phyloP scores from a whole-genome alignment of 2,329 filamentous ascomycete genomes.

The Alternaria sp. region DNA sequence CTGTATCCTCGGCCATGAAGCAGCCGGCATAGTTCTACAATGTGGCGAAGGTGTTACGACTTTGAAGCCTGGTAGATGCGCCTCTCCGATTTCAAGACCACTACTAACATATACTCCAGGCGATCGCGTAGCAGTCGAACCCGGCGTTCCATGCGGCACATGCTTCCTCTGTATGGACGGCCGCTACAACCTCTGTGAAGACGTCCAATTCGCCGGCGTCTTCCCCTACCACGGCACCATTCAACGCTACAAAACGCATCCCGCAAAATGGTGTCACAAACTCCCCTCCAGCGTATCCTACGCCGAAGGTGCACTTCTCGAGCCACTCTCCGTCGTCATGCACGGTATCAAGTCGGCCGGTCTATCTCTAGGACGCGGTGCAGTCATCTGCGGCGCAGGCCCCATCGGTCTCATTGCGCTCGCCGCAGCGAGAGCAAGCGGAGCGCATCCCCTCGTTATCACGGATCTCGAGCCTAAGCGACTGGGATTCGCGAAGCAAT shows the following conservation, averaged over 20 bases:
- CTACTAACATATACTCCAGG: slow-evolving; percentile 43
- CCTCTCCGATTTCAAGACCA: neutral
- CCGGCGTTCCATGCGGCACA: slow-evolving; percentile 66
- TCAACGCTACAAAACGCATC: slow-evolving; percentile 67
- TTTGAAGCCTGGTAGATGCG: slow-evolving; percentile 52
- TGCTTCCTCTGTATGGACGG: slow-evolving; percentile 67
- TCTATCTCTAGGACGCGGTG: slow-evolving; percentile 61
- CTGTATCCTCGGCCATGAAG: slow-evolving; percentile 71
- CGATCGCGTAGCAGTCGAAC: slow-evolving; percentile 71
- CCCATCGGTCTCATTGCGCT: slow-evolving; percentile 70
- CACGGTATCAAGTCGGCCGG: slow-evolving; percentile 63
- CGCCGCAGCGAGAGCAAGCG: slow-evolving; percentile 65
- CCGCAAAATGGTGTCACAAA: slow-evolving; percentile 60
- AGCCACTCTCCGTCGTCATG: slow-evolving; percentile 68
- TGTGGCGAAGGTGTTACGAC: slow-evolving; percentile 62
- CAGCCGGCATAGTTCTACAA: slow-evolving; percentile 64
- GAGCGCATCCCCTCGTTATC: slow-evolving; percentile 68
- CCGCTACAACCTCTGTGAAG: slow-evolving; percentile 68
- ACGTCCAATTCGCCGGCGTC: slow-evolving; percentile 66
- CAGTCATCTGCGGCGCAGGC: slow-evolving; percentile 64
- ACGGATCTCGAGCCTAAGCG: slow-evolving; percentile 66
- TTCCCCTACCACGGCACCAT: slow-evolving; percentile 67
- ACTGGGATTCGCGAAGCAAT: slow-evolving; percentile 63
- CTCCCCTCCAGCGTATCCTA: slow-evolving; percentile 64
- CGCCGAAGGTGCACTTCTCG: slow-evolving; percentile 67